These are phyloP conservation scores for Zygoascus biomembranicola DNA, from an alignment of 805 yeast species.

Conservation along the genomic window DNA sequence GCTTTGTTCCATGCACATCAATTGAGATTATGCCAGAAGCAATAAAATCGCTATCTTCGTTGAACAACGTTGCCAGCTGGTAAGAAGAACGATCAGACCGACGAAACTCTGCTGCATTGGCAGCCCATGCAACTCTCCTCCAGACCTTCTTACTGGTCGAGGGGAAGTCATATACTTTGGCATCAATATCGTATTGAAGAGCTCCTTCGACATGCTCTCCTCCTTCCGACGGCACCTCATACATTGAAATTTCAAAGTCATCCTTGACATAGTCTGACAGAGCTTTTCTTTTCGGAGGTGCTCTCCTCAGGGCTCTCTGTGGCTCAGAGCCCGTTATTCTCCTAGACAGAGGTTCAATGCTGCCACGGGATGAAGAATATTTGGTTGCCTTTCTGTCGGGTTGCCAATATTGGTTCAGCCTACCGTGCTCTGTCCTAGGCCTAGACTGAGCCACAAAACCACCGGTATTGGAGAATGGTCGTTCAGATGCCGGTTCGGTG, in stretches of 20 bases:
- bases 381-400: too few relatives aligned
- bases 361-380: too few relatives aligned
- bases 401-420: too few relatives aligned
- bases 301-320: neutral
- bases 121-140: slow-evolving; percentile 53
- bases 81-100: slow-evolving; percentile 44
- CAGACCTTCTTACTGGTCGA: slow-evolving; percentile 38
- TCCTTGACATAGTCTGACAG: neutral
- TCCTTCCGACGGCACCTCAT: neutral
- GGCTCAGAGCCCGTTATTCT: neutral
- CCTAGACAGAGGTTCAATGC: too few relatives aligned
- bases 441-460: too few relatives aligned
- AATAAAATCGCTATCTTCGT: slow-evolving; percentile 21
- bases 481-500: too few relatives aligned
- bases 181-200: slow-evolving; percentile 1
- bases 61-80: slow-evolving; percentile 56
- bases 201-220: neutral
- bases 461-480: too few relatives aligned
- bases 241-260: neutral
- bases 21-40: slow-evolving; percentile 15
- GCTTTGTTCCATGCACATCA: slow-evolving; percentile 43
- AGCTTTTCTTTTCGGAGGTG: neutral
- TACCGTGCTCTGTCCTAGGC: too few relatives aligned
- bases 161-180: slow-evolving; percentile 44
- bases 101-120: slow-evolving; percentile 36